phyloP scores from a whole-genome alignment of 495 filamentous ascomycete genomes.

The Astrothelium subdiscretum region DNA sequence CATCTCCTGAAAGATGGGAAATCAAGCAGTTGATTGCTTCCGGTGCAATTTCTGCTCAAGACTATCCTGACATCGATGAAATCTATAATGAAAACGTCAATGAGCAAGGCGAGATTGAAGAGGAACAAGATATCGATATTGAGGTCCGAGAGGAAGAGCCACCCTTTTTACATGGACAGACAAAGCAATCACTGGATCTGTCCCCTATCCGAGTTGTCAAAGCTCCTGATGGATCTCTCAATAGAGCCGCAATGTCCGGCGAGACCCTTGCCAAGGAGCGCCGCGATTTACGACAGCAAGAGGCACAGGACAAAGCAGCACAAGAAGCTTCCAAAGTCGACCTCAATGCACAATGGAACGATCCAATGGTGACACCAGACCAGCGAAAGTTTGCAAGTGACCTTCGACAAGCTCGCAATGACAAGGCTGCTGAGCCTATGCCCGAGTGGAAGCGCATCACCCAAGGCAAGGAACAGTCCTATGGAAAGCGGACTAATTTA shows the following conservation, averaged over 20 bases:
- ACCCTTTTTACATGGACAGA: conserved; percentile 91
- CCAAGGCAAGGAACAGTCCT: conserved; percentile 66
- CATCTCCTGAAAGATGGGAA: conserved; percentile 93
- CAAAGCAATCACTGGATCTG: conserved; percentile 85
- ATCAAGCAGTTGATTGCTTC: conserved; percentile 94
- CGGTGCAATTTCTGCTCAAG: conserved; percentile 75
- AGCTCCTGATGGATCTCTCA: conserved; percentile 90
- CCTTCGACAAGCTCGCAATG: conserved; percentile 46
- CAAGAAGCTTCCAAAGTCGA: conserved; percentile 73
- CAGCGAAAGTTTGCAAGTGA: conserved; percentile 80
- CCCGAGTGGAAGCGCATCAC: conserved; percentile 90
- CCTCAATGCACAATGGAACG: conserved; percentile 85
- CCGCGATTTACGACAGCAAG: conserved; percentile 77
- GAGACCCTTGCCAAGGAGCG: conserved; percentile 83
- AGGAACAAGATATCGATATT: conserved; percentile 96
- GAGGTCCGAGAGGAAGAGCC: conserved; percentile 94
- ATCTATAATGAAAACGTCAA: conserved; percentile 81
- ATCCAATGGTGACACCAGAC: conserved; percentile 83
- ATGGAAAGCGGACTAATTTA: conserved; percentile 82
- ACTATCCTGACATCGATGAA: conserved; percentile 91
- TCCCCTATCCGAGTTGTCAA: conserved; percentile 95
- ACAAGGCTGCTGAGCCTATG: conserved; percentile 48
- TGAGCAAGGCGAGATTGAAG: conserved; percentile 70
- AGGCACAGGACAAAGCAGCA: conserved; percentile 70
- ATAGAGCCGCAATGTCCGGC: conserved; percentile 88